phyloP scores from a whole-genome alignment of 768 basidiomycete genomes.

The Suillus fuscotomentosus region DNA sequence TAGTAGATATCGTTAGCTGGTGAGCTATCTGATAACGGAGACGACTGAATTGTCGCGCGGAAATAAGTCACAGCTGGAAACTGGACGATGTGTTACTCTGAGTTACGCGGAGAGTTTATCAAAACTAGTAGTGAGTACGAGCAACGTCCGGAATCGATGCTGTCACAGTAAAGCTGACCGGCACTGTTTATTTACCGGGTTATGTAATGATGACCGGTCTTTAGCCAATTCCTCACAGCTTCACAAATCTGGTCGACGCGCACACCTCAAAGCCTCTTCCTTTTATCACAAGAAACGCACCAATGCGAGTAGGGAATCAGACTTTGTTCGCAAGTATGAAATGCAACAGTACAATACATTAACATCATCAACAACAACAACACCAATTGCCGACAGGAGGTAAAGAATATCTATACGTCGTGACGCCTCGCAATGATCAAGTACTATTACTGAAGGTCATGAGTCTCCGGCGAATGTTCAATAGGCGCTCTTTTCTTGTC shows the following conservation, averaged over 20 bases:
- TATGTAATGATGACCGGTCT: neutral
- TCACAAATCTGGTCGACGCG: constrained; percentile 37
- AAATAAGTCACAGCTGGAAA: neutral
- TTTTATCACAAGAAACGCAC: neutral
- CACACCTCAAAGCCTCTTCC: neutral
- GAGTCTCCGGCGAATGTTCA: constrained; percentile 38
- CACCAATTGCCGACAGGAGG: neutral
- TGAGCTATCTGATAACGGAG: neutral
- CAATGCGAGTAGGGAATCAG: neutral
- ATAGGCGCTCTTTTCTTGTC: constrained; percentile 34
- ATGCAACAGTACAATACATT: neutral
- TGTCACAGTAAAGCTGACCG: neutral
- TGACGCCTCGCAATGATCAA: neutral
- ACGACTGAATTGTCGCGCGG: neutral
- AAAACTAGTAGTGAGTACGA: neutral
- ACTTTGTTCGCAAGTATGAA: neutral
- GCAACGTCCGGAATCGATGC: neutral
- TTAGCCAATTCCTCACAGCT: neutral
- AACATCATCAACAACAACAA: neutral
- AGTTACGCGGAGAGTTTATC: neutral
- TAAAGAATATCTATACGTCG: neutral
- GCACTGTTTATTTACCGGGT: neutral
- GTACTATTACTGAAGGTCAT: constrained; percentile 19
- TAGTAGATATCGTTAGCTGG: neutral
- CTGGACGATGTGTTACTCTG: neutral